Evolutionary conservation across 2,329 filamentous ascomycete species (phyloP), one percentile per base, ranked within the genome.

Genomic region (Xylariales sp.): DNA sequence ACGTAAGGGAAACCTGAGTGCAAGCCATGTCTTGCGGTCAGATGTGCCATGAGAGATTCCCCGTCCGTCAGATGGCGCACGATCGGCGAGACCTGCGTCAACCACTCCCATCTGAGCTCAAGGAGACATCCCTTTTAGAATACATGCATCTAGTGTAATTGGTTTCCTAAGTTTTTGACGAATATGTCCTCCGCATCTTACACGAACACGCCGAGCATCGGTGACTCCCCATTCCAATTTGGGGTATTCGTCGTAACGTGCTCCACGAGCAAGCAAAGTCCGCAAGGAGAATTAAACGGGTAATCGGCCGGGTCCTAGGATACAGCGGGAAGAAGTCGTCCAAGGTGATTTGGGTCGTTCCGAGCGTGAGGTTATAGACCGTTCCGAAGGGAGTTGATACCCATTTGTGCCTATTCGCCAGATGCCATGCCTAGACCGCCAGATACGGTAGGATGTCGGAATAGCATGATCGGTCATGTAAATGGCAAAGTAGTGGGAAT

Each of bases 81-180:
- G 51, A 40, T 46, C 48, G 34, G 40, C 45, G 48, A 50, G 44
- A 31, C 45, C 39, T 14, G 33, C 40, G 40, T 31, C 31, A 16
- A 43, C n/a, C n/a, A 39, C 44, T 21, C 45, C 43, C 44, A 43
- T 44, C 39, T 19, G 21, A 20, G 24, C 24, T 19, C 24, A 47
- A 40, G 28, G 38, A 50, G 49, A 47, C 42, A 51, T 52, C 49
- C 44, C 52, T 55, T 52, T 51, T 61, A 61, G 55, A 61, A 58
- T 61, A 60, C 57, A 61, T 47, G 46, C 53, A 52, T 61, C 56
- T 60, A 58, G 51, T 52, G 48, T 49, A 46, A 7, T 32, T 32
- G 8, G 7, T 32, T 32, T 32, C 14, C 14, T 10, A 7, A 32
- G 29, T 10, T 49, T 51, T 50, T 51, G 50, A 55, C 52, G 46